These are phyloP conservation scores for Cladosporium sp. DNA, from an alignment of 2,329 filamentous ascomycete species.

Conservation along the genomic window DNA sequence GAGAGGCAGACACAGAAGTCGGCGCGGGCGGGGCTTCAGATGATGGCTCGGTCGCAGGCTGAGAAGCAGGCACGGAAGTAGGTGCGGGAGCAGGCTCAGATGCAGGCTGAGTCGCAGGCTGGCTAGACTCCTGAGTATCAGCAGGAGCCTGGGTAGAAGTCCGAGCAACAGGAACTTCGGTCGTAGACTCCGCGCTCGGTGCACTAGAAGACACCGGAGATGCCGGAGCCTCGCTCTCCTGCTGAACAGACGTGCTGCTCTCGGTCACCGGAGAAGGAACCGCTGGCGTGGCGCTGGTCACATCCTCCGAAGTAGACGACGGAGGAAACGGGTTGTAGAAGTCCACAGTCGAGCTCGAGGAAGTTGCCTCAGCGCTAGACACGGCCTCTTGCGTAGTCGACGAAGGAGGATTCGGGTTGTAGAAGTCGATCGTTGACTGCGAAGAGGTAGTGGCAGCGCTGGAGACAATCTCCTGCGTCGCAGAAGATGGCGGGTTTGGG, in stretches of 20 bases:
- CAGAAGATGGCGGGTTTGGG: background rate
- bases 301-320: background rate
- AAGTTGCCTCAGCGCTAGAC: background rate
- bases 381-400: background rate
- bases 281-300: background rate
- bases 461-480: constrained; percentile 1
- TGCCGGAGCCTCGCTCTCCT: constrained; percentile 3
- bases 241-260: background rate
- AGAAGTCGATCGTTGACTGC: constrained; percentile 7
- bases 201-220: constrained; percentile 3
- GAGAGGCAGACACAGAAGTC: background rate
- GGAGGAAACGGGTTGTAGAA: constrained; percentile 8
- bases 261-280: background rate
- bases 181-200: background rate
- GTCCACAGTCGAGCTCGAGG: constrained; percentile 3
- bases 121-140: background rate
- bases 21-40: background rate
- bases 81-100: background rate
- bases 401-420: constrained; percentile 5
- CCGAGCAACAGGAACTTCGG: background rate
- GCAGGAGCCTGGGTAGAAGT: background rate
- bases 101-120: background rate
- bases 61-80: no score
- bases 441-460: background rate
- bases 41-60: background rate